These are phyloP conservation scores for Aspergillus sp. DNA, from an alignment of 2,329 filamentous ascomycete genomes.

Conservation along the genomic window DNA sequence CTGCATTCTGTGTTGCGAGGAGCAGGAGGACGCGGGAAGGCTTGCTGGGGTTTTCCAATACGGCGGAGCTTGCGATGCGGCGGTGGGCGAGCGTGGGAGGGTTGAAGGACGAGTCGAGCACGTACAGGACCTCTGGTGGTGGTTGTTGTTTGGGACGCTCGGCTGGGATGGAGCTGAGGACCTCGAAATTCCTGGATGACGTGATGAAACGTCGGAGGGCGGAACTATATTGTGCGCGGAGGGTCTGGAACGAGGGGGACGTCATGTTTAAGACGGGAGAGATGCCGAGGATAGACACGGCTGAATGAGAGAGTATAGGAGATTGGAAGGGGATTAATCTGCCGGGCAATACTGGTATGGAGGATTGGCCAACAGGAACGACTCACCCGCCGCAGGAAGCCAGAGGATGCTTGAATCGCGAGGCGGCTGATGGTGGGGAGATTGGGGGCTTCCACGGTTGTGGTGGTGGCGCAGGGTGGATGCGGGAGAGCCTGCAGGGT, in stretches of 20 bases:
- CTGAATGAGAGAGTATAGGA: no score
- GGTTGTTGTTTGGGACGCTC: conserved; percentile 12
- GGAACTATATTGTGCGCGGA: conserved; percentile 39
- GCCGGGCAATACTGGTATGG: not conserved
- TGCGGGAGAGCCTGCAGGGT: not conserved
- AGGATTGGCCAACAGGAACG: no score
- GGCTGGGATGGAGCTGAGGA: conserved; percentile 26
- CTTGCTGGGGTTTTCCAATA: conserved; percentile 37
- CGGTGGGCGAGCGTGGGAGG: conserved; percentile 62
- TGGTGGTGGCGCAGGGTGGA: not conserved
- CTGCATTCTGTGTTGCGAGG: conserved; percentile 64
- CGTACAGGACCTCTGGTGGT: conserved; percentile 50
- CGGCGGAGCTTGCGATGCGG: conserved; percentile 53
- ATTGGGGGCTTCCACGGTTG: not conserved
- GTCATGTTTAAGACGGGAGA: conserved; percentile 8
- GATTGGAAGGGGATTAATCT: no score
- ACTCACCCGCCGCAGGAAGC: no score
- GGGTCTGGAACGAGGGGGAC: conserved; percentile 22
- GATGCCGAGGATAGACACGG: not conserved
- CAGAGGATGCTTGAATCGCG: not conserved
- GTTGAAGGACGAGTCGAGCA: conserved; percentile 67
- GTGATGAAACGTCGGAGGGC: conserved; percentile 45
- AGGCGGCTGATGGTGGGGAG: not conserved
- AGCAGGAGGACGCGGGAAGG: conserved; percentile 54
- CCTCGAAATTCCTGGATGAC: conserved; percentile 36